Percentiles rank a stretch among this genome's conserved stretches.
These are phyloP conservation scores for Citrus glauca DNA, from an alignment of 345 rosid genomes.

Conservation along the genomic window DNA sequence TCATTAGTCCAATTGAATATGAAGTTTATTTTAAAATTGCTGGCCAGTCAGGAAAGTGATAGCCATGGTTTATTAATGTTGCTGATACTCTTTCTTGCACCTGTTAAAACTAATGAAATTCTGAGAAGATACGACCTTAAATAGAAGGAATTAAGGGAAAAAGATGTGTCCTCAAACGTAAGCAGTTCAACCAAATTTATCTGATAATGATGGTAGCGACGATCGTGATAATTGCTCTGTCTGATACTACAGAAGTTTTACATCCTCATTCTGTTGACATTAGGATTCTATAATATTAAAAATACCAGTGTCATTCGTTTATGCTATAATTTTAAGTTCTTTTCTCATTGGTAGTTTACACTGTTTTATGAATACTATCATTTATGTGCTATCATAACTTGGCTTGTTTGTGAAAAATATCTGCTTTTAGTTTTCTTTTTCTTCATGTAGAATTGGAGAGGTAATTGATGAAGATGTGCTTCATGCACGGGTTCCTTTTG, in stretches of 20 bases:
- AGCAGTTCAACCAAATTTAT: neutral
- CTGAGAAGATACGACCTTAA: neutral
- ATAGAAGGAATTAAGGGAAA: neutral
- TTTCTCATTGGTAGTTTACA: neutral
- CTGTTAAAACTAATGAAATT: neutral
- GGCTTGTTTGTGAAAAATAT: slow-evolving; percentile 18
- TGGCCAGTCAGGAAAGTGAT: too few species aligned
- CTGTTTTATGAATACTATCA: neutral
- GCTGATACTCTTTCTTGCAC: neutral
- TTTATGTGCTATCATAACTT: neutral
- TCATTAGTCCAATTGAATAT: neutral
- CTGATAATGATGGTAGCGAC: neutral
- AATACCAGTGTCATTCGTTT: neutral
- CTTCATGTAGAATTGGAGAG: slow-evolving; percentile 63
- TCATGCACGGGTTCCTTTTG: slow-evolving; percentile 90
- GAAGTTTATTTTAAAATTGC: neutral
- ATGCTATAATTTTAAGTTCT: neutral
- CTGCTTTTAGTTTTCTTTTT: neutral
- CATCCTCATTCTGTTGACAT: neutral
- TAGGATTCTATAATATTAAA: neutral
- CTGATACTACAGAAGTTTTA: neutral
- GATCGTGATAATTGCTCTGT: neutral
- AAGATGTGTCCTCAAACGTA: neutral
- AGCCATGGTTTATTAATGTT: neutral
- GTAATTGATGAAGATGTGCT: slow-evolving; percentile 94